Evolutionary conservation across 169 alveolate species (phyloP).

Genomic region (Theileria equi): DNA sequence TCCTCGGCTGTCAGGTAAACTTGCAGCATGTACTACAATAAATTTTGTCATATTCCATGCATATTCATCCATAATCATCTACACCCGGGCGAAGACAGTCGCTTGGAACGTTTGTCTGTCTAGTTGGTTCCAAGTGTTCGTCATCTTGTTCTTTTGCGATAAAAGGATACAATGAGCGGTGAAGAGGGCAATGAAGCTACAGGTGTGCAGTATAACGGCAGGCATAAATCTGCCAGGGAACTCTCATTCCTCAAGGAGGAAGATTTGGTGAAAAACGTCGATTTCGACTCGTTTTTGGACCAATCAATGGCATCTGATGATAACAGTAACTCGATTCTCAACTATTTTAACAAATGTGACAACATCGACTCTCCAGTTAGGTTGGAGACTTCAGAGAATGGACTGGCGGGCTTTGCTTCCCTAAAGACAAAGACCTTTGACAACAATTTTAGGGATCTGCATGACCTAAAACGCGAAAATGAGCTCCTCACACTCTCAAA

Average conservation of each 20-base stretch:
- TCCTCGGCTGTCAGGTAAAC: no score
- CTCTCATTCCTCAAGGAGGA: neutral
- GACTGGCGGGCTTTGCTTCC: conserved; percentile 34
- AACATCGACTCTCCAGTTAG: conserved; percentile 27
- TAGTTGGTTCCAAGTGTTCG: no score
- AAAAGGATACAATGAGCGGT: no score
- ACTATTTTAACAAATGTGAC: neutral
- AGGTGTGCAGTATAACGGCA: no score
- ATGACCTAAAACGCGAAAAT: conserved; percentile 36
- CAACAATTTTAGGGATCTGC: conserved; percentile 50
- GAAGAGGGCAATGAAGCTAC: no score
- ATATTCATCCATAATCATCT: no score
- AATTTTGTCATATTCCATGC: no score
- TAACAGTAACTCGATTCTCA: conserved; percentile 1
- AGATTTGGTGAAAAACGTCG: conserved; percentile 4
- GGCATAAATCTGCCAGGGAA: no score
- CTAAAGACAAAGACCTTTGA: conserved; percentile 56
- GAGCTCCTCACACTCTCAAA: conserved; percentile 48
- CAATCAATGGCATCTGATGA: conserved; percentile 9
- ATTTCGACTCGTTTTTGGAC: neutral
- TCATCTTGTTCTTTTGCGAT: no score
- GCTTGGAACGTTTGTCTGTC: no score
- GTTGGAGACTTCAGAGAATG: conserved; percentile 4
- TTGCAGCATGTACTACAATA: no score
- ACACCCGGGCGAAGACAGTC: no score